Evolutionary conservation across 441 rosid species (phyloP).

Genomic region (Syzygium malaccense): DNA sequence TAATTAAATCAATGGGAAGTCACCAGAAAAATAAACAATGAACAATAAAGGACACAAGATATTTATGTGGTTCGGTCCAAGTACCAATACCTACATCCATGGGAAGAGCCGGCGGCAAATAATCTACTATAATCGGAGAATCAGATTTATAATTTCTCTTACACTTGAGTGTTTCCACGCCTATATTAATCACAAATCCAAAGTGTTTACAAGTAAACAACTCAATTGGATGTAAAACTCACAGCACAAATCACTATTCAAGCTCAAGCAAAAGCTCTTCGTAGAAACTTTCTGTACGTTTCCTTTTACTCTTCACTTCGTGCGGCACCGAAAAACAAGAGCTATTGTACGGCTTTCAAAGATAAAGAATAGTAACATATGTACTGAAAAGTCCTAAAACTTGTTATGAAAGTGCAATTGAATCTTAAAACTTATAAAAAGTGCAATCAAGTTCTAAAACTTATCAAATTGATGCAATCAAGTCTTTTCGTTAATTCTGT

Average conservation of each 20-base stretch:
- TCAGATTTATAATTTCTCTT: rapidly evolving
- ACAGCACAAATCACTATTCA: neutral
- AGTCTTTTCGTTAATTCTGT: no score
- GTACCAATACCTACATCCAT: no score
- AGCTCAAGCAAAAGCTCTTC: neutral
- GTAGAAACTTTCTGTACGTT: neutral
- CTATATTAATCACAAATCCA: no score
- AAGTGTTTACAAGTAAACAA: neutral
- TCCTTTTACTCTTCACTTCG: neutral
- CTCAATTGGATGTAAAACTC: rapidly evolving
- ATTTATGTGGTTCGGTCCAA: rapidly evolving
- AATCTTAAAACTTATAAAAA: no score
- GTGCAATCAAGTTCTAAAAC: no score
- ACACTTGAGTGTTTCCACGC: neutral
- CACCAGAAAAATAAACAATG: no score
- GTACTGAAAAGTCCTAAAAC: no score
- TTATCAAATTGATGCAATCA: no score
- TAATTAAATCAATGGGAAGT: no score
- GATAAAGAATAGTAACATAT: neutral
- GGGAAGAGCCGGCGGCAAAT: rapidly evolving
- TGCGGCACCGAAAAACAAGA: neutral
- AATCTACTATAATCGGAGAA: no score
- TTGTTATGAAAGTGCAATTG: no score
- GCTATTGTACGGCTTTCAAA: neutral
- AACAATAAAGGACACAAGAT: no score